A percentile compares a stretch with the other conserved stretches of the same genome.
These are phyloP conservation scores for Penicillium brevicompactum DNA, from an alignment of 2,329 filamentous ascomycete species.

Conservation along the genomic window DNA sequence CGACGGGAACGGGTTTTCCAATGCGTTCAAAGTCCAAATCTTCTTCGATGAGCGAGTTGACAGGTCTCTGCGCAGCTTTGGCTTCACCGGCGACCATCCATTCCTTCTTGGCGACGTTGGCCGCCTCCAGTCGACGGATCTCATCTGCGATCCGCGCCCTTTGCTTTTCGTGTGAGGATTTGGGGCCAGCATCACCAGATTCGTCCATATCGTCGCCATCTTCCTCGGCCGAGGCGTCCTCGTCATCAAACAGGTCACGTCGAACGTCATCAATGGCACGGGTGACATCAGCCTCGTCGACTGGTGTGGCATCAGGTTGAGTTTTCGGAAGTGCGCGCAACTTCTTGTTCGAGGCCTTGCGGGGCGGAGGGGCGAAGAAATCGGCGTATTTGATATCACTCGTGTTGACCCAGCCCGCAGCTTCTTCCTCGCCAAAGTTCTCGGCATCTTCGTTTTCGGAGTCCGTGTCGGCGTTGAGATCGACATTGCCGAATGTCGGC, in stretches of 20 bases:
- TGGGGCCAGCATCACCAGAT: constrained; percentile 41
- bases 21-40: constrained; percentile 94
- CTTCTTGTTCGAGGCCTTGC: constrained; percentile 64
- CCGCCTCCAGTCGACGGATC: constrained; percentile 87
- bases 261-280: constrained; percentile 84
- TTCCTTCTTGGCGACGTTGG: constrained; percentile 83
- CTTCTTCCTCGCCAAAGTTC: constrained; percentile 57
- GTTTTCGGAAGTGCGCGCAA: constrained; percentile 58
- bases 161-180: constrained; percentile 80
- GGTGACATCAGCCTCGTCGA: constrained; percentile 69
- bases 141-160: constrained; percentile 85
- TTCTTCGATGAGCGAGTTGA: constrained; percentile 91
- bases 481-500: constrained; percentile 80
- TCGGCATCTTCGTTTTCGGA: constrained; percentile 52
- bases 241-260: constrained; percentile 87
- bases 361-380: constrained; percentile 85
- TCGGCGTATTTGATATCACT: constrained; percentile 90
- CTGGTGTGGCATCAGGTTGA: constrained; percentile 41
- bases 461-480: constrained; percentile 67
- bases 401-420: constrained; percentile 68
- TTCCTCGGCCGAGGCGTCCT: constrained; percentile 47
- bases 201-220: constrained; percentile 70
- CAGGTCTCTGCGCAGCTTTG: constrained; percentile 74
- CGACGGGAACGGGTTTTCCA: constrained; percentile 91
- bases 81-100: constrained; percentile 93